These are phyloP conservation scores for Litsea cubeba DNA, from an alignment of 164 flowering plant genomes.

Conservation along the genomic window DNA sequence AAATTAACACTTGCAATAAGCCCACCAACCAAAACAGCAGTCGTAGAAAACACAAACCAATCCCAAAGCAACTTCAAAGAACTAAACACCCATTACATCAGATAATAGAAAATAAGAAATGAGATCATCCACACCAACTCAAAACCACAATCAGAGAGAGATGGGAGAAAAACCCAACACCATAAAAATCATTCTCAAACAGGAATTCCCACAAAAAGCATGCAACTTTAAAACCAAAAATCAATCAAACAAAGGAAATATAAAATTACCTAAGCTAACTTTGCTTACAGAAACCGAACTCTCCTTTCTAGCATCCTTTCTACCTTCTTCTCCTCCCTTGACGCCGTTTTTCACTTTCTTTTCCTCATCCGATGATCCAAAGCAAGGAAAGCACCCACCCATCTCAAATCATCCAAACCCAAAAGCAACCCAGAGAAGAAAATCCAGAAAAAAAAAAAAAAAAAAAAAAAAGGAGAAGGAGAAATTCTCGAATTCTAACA, in stretches of 20 bases:
- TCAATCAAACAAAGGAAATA: not conserved
- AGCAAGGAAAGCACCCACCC: conserved; percentile 43
- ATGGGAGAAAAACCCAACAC: not conserved
- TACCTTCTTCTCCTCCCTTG: conserved; percentile 20
- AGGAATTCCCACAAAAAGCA: not conserved
- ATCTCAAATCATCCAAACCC: conserved; percentile 16
- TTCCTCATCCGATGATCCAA: conserved; percentile 31
- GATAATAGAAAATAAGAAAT: not conserved
- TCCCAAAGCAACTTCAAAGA: not conserved
- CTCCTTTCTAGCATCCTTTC: conserved; percentile 22
- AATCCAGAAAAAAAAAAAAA: not conserved
- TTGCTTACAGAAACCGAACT: conserved; percentile 15
- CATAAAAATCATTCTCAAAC: not conserved
- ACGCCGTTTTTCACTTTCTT: conserved; percentile 19
- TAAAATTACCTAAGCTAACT: conserved; percentile 16
- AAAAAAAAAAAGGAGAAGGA: not conserved
- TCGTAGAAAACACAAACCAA: too few species aligned
- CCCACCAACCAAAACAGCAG: not conserved
- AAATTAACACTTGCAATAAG: not conserved
- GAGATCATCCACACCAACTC: not conserved
- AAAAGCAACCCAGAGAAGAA: not conserved
- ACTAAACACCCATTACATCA: not conserved
- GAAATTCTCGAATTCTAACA: not conserved
- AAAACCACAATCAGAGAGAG: not conserved
- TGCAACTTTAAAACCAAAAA: not conserved